A percentile compares a stretch with the other conserved stretches of the same genome.
These are phyloP conservation scores for Trichoderma guizhouense DNA, from an alignment of 2,329 filamentous ascomycete genomes.

Conservation along the genomic window DNA sequence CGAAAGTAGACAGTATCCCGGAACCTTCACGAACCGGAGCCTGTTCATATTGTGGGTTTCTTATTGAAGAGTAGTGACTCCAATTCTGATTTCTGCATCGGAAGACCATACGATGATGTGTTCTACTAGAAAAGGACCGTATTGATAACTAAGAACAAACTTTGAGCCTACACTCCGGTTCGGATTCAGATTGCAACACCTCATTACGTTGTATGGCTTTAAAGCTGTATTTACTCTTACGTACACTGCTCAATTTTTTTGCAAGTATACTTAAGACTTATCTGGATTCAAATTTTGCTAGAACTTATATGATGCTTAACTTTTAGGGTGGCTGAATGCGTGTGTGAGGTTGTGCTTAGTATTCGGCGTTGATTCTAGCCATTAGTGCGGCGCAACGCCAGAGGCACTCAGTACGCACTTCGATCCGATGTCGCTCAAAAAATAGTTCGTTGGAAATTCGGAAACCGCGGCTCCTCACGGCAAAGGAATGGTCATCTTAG, in stretches of 20 bases:
- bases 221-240: neutral
- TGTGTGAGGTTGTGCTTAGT: neutral
- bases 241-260: neutral
- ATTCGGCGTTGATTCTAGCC: neutral
- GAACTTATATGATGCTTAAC: neutral
- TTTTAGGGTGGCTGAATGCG: neutral
- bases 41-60: neutral
- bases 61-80: neutral
- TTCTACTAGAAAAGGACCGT: neutral
- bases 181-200: neutral
- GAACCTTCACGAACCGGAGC: neutral
- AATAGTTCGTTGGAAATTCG: neutral
- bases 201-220: neutral
- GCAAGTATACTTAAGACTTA: neutral
- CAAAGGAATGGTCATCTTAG: neutral
- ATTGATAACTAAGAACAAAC: neutral
- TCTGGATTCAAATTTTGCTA: neutral
- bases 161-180: neutral
- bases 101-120: neutral
- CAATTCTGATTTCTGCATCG: neutral
- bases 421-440: neutral
- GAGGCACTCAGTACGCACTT: neutral
- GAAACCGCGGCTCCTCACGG: neutral
- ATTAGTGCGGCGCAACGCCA: neutral
- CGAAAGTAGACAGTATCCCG: neutral